A percentile compares a stretch with the other conserved stretches of the same genome.
These are phyloP conservation scores for Candida easanensis DNA, from an alignment of 805 yeast genomes.

Conservation along the genomic window DNA sequence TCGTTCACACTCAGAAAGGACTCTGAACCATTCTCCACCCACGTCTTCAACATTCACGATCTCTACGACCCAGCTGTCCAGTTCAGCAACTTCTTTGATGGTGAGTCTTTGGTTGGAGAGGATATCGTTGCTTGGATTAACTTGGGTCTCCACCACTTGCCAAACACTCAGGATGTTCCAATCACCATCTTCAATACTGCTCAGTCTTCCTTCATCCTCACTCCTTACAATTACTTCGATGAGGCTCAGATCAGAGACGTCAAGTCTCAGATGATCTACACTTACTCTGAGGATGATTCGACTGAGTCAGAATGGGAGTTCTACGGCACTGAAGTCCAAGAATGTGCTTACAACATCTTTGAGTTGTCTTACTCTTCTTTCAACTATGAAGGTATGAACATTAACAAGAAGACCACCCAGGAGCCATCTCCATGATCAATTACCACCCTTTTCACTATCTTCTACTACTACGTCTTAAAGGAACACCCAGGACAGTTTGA, in stretches of 20 bases:
- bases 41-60: constrained; percentile 24
- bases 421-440: constrained; percentile 24
- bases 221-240: constrained; percentile 31
- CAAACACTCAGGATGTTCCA: constrained; percentile 31
- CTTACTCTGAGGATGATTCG: constrained; percentile 16
- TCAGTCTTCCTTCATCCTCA: constrained; percentile 22
- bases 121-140: constrained; percentile 31
- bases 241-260: constrained; percentile 25
- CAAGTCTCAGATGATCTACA: constrained; percentile 24
- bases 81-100: constrained; percentile 26
- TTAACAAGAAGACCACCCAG: constrained; percentile 25
- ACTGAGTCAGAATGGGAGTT: constrained; percentile 22
- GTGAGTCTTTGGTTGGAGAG: constrained; percentile 26
- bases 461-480: too few species aligned
- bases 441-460: too few species aligned
- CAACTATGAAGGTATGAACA: constrained; percentile 22
- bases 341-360: constrained; percentile 20
- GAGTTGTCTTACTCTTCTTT: constrained; percentile 16
- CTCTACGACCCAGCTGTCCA: constrained; percentile 24
- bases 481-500: too few species aligned
- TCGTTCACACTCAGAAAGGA: constrained; percentile 27
- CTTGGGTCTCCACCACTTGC: constrained; percentile 29
- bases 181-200: constrained; percentile 29
- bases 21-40: constrained; percentile 25
- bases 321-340: constrained; percentile 20